Conservation (phyloP, 1,139 yeast genomes). For the Pneumocystis canis region DNA sequence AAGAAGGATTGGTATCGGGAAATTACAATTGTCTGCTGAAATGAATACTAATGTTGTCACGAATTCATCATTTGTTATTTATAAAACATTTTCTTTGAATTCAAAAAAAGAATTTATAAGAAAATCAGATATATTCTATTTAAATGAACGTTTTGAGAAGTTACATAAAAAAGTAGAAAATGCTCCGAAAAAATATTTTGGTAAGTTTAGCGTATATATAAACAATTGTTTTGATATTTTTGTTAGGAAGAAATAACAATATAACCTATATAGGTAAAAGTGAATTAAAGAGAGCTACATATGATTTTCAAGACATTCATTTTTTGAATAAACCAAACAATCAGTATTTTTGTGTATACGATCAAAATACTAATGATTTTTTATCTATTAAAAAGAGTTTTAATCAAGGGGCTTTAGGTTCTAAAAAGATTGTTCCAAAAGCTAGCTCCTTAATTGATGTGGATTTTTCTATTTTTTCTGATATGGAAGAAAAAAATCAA, state of each 20-base stretch:
- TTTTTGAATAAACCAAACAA: neutral
- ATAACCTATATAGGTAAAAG: neutral
- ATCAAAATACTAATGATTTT: neutral
- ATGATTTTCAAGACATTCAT: neutral
- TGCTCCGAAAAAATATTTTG: neutral
- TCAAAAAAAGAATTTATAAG: neutral
- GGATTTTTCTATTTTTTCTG: neutral
- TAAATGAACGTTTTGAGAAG: neutral
- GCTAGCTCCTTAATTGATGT: neutral
- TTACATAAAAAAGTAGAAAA: neutral
- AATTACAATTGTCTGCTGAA: neutral
- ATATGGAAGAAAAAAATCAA: too few relatives aligned
- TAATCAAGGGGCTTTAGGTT: neutral
- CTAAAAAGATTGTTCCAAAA: neutral
- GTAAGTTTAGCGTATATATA: neutral
- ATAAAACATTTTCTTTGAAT: neutral
- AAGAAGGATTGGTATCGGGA: neutral
- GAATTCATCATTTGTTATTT: neutral
- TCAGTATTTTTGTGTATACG: neutral
- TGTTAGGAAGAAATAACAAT: neutral
- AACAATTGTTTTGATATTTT: neutral
- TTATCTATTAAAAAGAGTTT: neutral
- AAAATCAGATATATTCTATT: neutral
- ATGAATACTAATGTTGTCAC: neutral
- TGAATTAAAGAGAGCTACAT: neutral